Conservation (phyloP, 495 filamentous ascomycete genomes). For the Neurospora sp. region DNA sequence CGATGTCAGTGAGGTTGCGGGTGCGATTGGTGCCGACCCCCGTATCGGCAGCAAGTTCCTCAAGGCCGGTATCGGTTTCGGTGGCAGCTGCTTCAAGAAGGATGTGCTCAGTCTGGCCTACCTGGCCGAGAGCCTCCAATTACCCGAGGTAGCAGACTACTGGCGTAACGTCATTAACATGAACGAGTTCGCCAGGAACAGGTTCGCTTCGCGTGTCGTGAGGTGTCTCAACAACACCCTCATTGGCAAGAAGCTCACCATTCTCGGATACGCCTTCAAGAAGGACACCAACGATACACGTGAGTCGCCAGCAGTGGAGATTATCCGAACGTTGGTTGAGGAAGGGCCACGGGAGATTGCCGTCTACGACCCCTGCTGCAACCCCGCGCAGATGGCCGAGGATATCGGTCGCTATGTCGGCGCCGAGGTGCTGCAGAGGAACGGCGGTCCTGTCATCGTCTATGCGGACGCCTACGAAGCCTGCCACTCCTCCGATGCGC, state of each 20-base stretch:
- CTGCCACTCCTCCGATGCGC: constrained; percentile 39
- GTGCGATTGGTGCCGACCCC: constrained; percentile 55
- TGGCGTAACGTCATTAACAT: constrained; percentile 64
- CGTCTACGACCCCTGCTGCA: constrained; percentile 63
- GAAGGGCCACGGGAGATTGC: constrained; percentile 53
- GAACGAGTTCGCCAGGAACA: constrained; percentile 63
- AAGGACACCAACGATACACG: constrained; percentile 68
- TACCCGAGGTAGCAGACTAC: constrained; percentile 67
- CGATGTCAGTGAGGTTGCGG: constrained; percentile 58
- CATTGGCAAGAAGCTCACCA: constrained; percentile 57
- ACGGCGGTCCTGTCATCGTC: constrained; percentile 26
- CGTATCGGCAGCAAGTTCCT: constrained; percentile 65
- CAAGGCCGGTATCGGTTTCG: constrained; percentile 67
- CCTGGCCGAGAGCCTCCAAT: constrained; percentile 55
- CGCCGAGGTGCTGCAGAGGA: constrained; percentile 19
- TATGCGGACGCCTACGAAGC: constrained; percentile 41
- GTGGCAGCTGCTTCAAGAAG: constrained; percentile 73
- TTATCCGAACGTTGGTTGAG: constrained; percentile 51
- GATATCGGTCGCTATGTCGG: constrained; percentile 31
- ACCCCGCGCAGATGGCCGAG: constrained; percentile 22
- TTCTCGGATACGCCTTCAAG: constrained; percentile 74
- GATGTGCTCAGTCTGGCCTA: constrained; percentile 67
- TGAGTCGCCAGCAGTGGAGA: constrained; percentile 55
- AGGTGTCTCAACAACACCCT: constrained; percentile 55
- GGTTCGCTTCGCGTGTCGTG: constrained; percentile 55